Evolutionary conservation across 164 flowering plant genomes (phyloP).

Genomic region (grape (Vitis vinifera)): DNA sequence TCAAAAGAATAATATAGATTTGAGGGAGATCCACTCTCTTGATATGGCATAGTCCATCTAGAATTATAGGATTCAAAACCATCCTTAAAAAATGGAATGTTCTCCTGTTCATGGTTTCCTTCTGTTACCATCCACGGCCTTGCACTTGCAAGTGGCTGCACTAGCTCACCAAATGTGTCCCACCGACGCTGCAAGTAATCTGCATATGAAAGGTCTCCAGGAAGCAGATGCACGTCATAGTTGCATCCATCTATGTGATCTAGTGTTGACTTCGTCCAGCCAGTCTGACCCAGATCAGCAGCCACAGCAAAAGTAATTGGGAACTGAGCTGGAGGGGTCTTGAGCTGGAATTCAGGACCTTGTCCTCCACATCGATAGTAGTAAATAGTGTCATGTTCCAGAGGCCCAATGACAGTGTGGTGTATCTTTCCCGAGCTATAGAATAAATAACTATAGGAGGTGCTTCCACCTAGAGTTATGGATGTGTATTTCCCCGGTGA

Average conservation of each 20-base stretch:
- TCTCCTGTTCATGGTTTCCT: slow-evolving; percentile 91
- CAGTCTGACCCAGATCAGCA: slow-evolving; percentile 96
- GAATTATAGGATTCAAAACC: slow-evolving; percentile 82
- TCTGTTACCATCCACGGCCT: slow-evolving; percentile 99
- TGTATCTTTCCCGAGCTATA: slow-evolving; percentile 89
- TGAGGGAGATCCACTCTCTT: slow-evolving; percentile 86
- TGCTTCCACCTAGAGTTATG: slow-evolving; percentile 67
- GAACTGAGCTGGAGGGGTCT: slow-evolving; percentile 84
- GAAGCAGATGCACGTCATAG: slow-evolving; percentile 85
- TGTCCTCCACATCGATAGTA: slow-evolving; percentile 81
- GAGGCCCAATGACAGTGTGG: slow-evolving; percentile 89
- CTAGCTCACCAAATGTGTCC: slow-evolving; percentile 91
- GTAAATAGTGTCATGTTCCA: slow-evolving; percentile 60
- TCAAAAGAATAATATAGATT: slow-evolving; percentile 94
- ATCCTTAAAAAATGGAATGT: slow-evolving; percentile 57
- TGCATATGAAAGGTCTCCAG: slow-evolving; percentile 96
- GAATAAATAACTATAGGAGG: slow-evolving; percentile 68
- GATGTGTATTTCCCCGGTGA: slow-evolving; percentile 48
- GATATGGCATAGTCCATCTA: slow-evolving; percentile 94
- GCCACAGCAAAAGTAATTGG: slow-evolving; percentile 89
- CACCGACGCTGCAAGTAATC: slow-evolving; percentile 76
- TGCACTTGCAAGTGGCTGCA: slow-evolving; percentile 90
- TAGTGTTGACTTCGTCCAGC: slow-evolving; percentile 89
- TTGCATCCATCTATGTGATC: slow-evolving; percentile 75
- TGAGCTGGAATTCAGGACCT: slow-evolving; percentile 78